Evolutionary conservation across 208 protist genomes (phyloP).

Genomic region (Borovskyia barvae): DNA sequence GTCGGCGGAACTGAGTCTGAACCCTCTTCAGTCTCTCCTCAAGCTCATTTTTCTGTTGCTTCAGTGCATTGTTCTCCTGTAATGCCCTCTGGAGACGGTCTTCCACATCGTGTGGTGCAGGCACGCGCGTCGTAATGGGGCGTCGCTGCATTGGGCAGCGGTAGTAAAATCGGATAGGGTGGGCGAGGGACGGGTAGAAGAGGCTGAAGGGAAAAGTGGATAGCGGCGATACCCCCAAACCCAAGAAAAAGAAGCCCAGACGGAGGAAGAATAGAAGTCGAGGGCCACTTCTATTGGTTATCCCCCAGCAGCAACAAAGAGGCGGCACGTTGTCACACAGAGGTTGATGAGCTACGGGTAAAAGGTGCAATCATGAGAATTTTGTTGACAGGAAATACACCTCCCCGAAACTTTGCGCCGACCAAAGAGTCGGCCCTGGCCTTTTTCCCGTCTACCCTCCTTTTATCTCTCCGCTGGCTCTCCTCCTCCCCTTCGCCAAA

Average conservation of each 20-base stretch:
- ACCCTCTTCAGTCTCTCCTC: constrained; percentile 64
- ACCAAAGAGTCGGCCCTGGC: too few species aligned
- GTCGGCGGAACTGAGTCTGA: constrained; percentile 71
- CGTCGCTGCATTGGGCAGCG: constrained; percentile 10
- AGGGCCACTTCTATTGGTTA: too few species aligned
- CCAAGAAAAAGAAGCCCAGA: background rate
- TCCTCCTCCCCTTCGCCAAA: too few species aligned
- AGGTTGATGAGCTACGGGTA: too few species aligned
- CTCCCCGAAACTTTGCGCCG: too few species aligned
- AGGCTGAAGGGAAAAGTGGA: background rate
- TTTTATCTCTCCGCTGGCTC: too few species aligned
- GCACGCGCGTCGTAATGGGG: constrained; percentile 5
- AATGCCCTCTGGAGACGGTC: constrained; percentile 70
- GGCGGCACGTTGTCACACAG: too few species aligned
- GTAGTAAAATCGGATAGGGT: background rate
- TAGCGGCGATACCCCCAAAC: background rate
- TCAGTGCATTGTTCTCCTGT: constrained; percentile 69
- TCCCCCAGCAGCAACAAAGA: too few species aligned
- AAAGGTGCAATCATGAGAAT: too few species aligned
- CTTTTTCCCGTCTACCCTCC: too few species aligned
- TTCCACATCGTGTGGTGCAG: constrained; percentile 28
- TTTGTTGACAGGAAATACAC: too few species aligned
- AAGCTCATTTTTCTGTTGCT: constrained; percentile 48
- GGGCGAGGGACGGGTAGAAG: too few species aligned
- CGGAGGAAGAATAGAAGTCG: background rate